These are phyloP conservation scores for Cerioporus squamosus DNA, from an alignment of 1,284 basidiomycete species.

Conservation along the genomic window DNA sequence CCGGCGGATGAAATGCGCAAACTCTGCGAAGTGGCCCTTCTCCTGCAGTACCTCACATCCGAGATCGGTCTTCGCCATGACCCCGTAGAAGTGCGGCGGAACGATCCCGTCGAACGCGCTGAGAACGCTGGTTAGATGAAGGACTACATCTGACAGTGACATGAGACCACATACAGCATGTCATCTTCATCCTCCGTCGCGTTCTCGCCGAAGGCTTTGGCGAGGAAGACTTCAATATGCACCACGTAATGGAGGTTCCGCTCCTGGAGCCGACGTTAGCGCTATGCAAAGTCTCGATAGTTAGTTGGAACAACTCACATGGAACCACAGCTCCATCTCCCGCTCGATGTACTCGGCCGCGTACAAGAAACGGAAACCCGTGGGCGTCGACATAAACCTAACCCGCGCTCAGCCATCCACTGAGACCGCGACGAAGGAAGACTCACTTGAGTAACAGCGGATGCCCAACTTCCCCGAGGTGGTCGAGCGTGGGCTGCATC, in stretches of 20 bases:
- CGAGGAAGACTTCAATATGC: conserved; percentile 85
- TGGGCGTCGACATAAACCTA: conserved; percentile 94
- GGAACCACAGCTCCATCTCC: conserved; percentile 96
- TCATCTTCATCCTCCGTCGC: conserved; percentile 65
- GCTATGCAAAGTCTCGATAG: too few species aligned
- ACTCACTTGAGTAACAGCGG: conserved; percentile 84
- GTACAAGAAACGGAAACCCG: conserved; percentile 91
- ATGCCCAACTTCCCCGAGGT: conserved; percentile 92
- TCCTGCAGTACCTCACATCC: conserved; percentile 91
- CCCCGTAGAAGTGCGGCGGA: conserved; percentile 97
- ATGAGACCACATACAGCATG: conserved; percentile 58
- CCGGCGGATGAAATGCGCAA: conserved; percentile 87
- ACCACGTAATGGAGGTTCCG: conserved; percentile 88
- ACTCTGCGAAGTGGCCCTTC: conserved; percentile 91
- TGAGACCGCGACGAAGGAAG: too few species aligned
- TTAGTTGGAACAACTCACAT: conserved; percentile 53
- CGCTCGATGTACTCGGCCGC: conserved; percentile 92
- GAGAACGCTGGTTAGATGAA: background rate
- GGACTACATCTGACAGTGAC: conserved; percentile 12
- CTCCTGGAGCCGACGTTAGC: conserved; percentile 54
- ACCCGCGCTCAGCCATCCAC: too few species aligned
- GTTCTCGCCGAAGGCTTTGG: conserved; percentile 71
- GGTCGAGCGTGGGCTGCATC: conserved; percentile 94
- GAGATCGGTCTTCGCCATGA: conserved; percentile 94
- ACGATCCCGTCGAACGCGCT: conserved; percentile 85